Evolutionary conservation across 108 stramenopile species (phyloP).

Genomic region (Cylindrotheca closterium): DNA sequence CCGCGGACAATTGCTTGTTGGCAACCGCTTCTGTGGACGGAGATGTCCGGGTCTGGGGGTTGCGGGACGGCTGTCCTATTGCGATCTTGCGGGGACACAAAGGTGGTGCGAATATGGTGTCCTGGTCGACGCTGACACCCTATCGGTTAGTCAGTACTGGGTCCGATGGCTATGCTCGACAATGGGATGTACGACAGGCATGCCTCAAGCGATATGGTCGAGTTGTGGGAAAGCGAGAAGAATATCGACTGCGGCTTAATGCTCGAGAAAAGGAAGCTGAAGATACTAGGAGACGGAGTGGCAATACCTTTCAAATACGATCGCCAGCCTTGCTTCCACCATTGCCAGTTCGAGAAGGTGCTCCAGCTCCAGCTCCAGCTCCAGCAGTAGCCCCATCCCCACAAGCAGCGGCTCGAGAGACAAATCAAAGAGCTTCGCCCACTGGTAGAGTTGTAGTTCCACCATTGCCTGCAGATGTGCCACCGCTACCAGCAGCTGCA

Average conservation of each 20-base stretch:
- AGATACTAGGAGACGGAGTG: not conserved
- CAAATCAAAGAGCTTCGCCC: not conserved
- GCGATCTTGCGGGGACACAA: constrained; percentile 81
- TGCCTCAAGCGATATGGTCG: constrained; percentile 61
- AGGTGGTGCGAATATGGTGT: constrained; percentile 83
- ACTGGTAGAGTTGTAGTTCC: constrained; percentile 31
- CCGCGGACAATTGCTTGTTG: constrained; percentile 84
- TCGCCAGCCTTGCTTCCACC: constrained; percentile 1
- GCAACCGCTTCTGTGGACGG: constrained; percentile 90
- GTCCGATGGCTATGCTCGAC: constrained; percentile 72
- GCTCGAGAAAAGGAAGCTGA: constrained; percentile 5
- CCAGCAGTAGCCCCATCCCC: constrained; percentile 8
- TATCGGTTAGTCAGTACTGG: constrained; percentile 78
- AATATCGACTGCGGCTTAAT: constrained; percentile 44
- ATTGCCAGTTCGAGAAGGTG: not conserved
- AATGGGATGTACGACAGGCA: constrained; percentile 85
- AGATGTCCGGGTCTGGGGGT: constrained; percentile 85
- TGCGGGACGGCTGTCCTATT: constrained; percentile 83
- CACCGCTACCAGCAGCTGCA: constrained; percentile 34
- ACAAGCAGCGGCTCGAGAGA: constrained; percentile 8
- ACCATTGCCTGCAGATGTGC: constrained; percentile 42
- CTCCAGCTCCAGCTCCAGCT: constrained; percentile 5
- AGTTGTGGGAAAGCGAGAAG: constrained; percentile 48
- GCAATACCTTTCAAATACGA: not conserved
- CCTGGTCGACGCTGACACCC: constrained; percentile 78